A percentile compares a stretch with the other conserved stretches of the same genome.
These are phyloP conservation scores for Elsinoe arachidis DNA, from an alignment of 2,329 filamentous ascomycete genomes.

Conservation along the genomic window DNA sequence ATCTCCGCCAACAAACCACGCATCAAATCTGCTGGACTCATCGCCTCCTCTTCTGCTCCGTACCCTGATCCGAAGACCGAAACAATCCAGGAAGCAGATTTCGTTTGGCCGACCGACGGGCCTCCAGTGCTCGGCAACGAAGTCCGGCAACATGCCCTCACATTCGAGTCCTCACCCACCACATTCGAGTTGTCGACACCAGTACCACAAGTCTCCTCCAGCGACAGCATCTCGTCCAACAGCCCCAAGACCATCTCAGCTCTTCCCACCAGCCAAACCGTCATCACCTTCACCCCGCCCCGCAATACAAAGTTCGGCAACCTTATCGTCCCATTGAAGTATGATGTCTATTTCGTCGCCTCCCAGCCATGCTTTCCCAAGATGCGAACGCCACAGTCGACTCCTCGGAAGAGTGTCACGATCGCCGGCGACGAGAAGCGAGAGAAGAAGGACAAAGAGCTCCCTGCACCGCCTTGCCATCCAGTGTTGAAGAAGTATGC, in stretches of 20 bases:
- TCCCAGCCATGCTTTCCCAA: conserved; percentile 41
- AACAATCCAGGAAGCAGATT: conserved; percentile 26
- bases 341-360: conserved; percentile 47
- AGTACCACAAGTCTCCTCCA: background rate
- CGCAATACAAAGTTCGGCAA: conserved; percentile 15
- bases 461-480: conserved; percentile 27
- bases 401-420: background rate
- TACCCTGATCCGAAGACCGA: conserved; percentile 24
- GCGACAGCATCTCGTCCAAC: conserved; percentile 25
- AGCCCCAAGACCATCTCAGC: conserved; percentile 12
- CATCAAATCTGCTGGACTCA: conserved; percentile 28
- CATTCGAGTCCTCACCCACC: conserved; percentile 19
- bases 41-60: conserved; percentile 30
- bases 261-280: background rate
- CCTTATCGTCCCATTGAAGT: conserved; percentile 33
- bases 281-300: conserved; percentile 28
- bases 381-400: conserved; percentile 31
- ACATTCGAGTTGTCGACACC: conserved; percentile 2
- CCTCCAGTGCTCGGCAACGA: conserved; percentile 23
- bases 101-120: conserved; percentile 31
- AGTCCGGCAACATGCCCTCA: conserved; percentile 19
- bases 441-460: conserved; percentile 20
- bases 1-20: conserved; percentile 20
- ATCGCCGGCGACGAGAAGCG: conserved; percentile 10
- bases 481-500: conserved; percentile 33